Conservation (phyloP, 2,329 filamentous ascomycete species). For the Fusarium sp. region DNA sequence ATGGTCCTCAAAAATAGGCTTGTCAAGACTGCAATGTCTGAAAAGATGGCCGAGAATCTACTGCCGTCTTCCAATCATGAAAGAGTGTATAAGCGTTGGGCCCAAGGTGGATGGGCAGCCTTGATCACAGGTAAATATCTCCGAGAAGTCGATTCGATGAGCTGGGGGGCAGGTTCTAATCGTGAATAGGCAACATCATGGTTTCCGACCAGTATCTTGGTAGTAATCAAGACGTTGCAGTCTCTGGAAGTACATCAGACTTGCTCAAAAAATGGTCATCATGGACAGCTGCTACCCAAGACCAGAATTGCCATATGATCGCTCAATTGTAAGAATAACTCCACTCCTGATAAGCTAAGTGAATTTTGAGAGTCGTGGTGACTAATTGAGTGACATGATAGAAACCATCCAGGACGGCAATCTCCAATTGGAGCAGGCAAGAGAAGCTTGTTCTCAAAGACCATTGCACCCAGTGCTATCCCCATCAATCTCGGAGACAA, state of each 20-base stretch:
- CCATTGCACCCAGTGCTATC: not conserved
- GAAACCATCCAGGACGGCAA: not conserved
- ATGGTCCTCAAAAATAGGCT: not conserved
- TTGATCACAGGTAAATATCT: not conserved
- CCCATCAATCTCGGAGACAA: not conserved
- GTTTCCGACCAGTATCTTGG: not conserved
- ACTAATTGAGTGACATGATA: not conserved
- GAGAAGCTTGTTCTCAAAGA: not conserved
- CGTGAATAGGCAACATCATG: not conserved
- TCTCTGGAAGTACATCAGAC: not conserved
- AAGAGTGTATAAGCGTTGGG: not conserved
- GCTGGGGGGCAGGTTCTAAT: not conserved
- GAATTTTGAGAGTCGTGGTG: not conserved
- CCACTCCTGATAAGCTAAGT: accelerated
- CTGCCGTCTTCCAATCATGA: not conserved
- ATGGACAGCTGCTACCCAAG: not conserved
- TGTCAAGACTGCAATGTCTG: not conserved
- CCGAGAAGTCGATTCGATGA: not conserved
- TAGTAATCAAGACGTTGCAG: not conserved
- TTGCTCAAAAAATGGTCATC: not conserved
- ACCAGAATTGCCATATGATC: not conserved
- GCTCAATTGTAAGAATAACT: not conserved
- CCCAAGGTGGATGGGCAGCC: not conserved
- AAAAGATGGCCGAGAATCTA: not conserved
- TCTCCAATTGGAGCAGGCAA: not conserved